Evolutionary conservation across 495 filamentous ascomycete species (phyloP).

Genomic region (Podospora comata): DNA sequence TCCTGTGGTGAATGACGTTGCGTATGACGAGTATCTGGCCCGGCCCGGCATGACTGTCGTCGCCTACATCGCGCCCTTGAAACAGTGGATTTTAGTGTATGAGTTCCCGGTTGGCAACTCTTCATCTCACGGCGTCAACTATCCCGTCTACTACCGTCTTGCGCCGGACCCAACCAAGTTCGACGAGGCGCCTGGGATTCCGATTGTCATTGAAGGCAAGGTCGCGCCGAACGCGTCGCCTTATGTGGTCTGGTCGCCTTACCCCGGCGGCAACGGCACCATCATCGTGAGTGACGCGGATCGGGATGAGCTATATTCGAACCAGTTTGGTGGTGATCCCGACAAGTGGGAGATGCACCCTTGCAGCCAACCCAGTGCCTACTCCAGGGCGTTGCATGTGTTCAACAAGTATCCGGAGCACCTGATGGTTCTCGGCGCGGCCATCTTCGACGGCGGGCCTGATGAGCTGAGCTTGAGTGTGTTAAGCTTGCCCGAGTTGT

Average conservation of each 20-base stretch:
- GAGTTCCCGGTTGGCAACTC: constrained; percentile 32
- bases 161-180: constrained; percentile 54
- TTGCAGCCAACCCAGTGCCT: constrained; percentile 43
- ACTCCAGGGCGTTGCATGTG: constrained; percentile 51
- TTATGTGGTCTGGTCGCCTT: constrained; percentile 53
- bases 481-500: constrained; percentile 5
- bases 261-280: constrained; percentile 54
- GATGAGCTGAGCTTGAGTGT: constrained; percentile 14
- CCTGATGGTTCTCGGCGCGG: constrained; percentile 39
- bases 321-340: constrained; percentile 51
- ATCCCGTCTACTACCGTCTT: constrained; percentile 55
- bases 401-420: constrained; percentile 35
- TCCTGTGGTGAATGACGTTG: constrained; percentile 58
- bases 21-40: constrained; percentile 56
- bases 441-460: constrained; percentile 14
- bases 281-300: constrained; percentile 55
- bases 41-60: constrained; percentile 67
- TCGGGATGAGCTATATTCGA: constrained; percentile 54
- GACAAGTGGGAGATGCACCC: constrained; percentile 53
- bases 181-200: constrained; percentile 40
- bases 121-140: constrained; percentile 29
- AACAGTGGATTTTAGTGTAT: constrained; percentile 31
- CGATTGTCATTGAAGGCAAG: constrained; percentile 44
- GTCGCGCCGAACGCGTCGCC: constrained; percentile 53
- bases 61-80: constrained; percentile 26